Evolutionary conservation across 2,329 filamentous ascomycete genomes (phyloP), one percentile per base, ranked within the genome.

Genomic region (Falciphora oryzae): DNA sequence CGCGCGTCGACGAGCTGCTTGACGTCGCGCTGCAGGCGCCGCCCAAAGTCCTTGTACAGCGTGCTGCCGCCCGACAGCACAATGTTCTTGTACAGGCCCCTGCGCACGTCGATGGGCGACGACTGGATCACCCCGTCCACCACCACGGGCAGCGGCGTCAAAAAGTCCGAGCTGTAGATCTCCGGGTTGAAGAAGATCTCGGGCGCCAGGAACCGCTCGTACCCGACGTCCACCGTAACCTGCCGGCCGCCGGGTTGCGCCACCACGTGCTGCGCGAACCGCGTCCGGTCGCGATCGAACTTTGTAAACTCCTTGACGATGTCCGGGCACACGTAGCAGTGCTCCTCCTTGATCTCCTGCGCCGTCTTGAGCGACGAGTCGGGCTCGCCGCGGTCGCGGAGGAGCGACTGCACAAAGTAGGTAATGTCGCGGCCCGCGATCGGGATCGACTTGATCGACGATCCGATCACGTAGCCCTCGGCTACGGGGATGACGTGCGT

Each of bases 131-230:
- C 95, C 65, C 90, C 90, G 75, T 99, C 95, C 67, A 99, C 96
- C 62, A 99, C 95, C 62, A 86, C 91, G 29, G 95, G 95, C 11
- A 99, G 85, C 18, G 95, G 95, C 16, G 95, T 99, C 69, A 99
- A 81, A 82, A 99, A 99, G 76, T 99, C 95, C 70, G 94, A 98
- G 67, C 92, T 97, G 84, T 98, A 98, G 73, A 99, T 99, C 80
- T 99, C 95, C 35, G 95, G 95, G 79, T 99, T 99, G 87, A 99
- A 99, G 80, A 99, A 99, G 74, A 99, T 99, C 78, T 99, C 95
- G 29, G 96, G 96, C 2, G 95, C 95, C 66, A 99, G 84, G 84
- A 99, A 99, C 44, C 95, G 91, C 78, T 99, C 95, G 79, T 98
- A 99, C 63, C 95, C 95, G 63, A 99, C 91, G 72, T 99, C 96